Evolutionary conservation across 257 asterid genomes (phyloP).

Genomic region (Gentiana straminea): DNA sequence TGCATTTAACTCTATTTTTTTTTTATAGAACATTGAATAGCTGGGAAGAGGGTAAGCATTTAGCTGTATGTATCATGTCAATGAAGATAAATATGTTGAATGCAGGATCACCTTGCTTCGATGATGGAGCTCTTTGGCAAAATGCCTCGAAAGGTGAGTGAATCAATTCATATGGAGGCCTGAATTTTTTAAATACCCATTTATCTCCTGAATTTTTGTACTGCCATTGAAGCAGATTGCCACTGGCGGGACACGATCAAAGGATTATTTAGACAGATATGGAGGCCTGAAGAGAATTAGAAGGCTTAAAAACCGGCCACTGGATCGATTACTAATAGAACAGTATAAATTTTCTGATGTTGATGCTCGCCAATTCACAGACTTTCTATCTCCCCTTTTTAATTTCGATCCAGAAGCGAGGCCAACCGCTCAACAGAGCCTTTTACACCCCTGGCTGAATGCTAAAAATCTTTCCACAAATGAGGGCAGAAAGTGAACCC

Average conservation of each 20-base stretch:
- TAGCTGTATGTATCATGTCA: too few relatives aligned
- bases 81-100: conserved; percentile 8
- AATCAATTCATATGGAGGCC: background rate
- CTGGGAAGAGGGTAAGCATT: too few relatives aligned
- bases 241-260: conserved; percentile 64
- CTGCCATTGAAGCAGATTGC: conserved; percentile 41
- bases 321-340: conserved; percentile 65
- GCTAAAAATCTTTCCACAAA: conserved; percentile 13
- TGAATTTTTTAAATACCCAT: background rate
- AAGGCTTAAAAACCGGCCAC: conserved; percentile 60
- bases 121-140: conserved; percentile 98
- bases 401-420: conserved; percentile 90
- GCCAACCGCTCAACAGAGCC: conserved; percentile 82
- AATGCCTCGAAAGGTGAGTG: conserved; percentile 81
- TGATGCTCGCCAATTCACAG: conserved; percentile 63
- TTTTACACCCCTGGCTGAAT: conserved; percentile 84
- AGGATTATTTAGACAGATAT: conserved; percentile 80
- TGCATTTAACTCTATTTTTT: background rate
- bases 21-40: too few relatives aligned
- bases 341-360: conserved; percentile 46
- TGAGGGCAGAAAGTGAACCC: conserved; percentile 33
- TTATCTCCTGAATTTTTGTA: conserved; percentile 3
- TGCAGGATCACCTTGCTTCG: conserved; percentile 93
- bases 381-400: conserved; percentile 72
- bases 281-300: conserved; percentile 96